Evolutionary conservation across 495 filamentous ascomycete genomes (phyloP).

Genomic region (Aspergillus affinis): DNA sequence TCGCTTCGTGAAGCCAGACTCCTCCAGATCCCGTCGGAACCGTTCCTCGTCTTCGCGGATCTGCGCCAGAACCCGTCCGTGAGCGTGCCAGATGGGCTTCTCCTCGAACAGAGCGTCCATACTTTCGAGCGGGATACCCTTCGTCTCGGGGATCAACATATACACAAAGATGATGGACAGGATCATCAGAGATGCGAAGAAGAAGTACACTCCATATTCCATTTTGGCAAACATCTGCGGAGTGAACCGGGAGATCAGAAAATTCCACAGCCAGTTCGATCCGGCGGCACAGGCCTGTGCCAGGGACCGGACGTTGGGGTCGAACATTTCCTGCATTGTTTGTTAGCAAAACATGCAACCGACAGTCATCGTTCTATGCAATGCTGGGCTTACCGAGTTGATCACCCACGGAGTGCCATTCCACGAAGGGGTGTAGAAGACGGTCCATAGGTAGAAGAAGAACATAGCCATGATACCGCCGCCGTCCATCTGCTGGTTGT

Average conservation of each 20-base stretch:
- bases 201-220: conserved; percentile 75
- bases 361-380: too few species aligned
- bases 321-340: conserved; percentile 52
- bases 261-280: conserved; percentile 78
- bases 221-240: conserved; percentile 73
- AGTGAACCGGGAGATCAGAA: conserved; percentile 70
- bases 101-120: conserved; percentile 58
- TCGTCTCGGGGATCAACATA: conserved; percentile 68
- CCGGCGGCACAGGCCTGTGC: conserved; percentile 68
- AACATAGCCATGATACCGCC: conserved; percentile 70
- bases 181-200: conserved; percentile 73
- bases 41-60: conserved; percentile 49
- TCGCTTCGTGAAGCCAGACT: conserved; percentile 27
- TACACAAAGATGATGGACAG: conserved; percentile 65
- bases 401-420: conserved; percentile 71
- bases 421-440: conserved; percentile 75
- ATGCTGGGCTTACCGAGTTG: conserved; percentile 46
- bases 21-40: conserved; percentile 53
- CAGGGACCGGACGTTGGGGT: conserved; percentile 61
- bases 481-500: conserved; percentile 39
- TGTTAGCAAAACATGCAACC: neutral
- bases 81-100: conserved; percentile 55
- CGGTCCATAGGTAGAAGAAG: conserved; percentile 80
- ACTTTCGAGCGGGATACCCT: conserved; percentile 53
- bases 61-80: conserved; percentile 49